Conservation (phyloP, 2,329 filamentous ascomycete genomes). For the Pseudogymnoascus sp. region DNA sequence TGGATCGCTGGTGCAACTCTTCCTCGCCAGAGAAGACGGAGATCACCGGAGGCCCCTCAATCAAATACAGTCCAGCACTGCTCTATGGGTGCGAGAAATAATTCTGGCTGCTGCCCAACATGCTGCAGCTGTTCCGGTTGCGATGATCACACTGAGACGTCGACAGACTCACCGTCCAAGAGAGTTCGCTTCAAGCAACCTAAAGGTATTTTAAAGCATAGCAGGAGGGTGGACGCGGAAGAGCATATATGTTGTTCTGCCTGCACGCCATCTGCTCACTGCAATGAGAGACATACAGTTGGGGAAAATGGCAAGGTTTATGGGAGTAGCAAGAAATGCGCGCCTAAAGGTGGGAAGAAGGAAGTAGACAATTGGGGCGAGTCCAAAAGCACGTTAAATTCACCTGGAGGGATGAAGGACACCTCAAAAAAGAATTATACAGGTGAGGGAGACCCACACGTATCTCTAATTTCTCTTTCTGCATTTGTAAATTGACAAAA, state of each 20-base stretch:
- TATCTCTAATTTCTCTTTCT: neutral
- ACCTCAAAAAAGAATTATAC: neutral
- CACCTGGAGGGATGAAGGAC: neutral
- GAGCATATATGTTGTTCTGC: constrained; percentile 1
- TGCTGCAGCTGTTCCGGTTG: neutral
- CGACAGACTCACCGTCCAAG: neutral
- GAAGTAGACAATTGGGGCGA: neutral
- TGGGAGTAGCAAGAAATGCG: neutral
- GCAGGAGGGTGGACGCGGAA: neutral
- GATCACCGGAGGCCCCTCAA: neutral
- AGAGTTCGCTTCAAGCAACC: neutral
- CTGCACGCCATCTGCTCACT: neutral
- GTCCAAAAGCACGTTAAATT: neutral
- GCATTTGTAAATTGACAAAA: neutral
- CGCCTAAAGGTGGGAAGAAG: neutral
- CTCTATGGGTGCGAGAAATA: neutral
- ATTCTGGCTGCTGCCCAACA: neutral
- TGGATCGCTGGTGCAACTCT: neutral
- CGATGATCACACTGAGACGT: neutral
- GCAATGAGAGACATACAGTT: neutral
- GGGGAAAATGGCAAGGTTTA: neutral
- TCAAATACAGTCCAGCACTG: neutral
- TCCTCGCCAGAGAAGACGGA: neutral
- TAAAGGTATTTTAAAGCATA: neutral
- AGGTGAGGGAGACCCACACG: neutral